Conservation (phyloP, 257 asterid species). For the Fraxinus anomala region DNA sequence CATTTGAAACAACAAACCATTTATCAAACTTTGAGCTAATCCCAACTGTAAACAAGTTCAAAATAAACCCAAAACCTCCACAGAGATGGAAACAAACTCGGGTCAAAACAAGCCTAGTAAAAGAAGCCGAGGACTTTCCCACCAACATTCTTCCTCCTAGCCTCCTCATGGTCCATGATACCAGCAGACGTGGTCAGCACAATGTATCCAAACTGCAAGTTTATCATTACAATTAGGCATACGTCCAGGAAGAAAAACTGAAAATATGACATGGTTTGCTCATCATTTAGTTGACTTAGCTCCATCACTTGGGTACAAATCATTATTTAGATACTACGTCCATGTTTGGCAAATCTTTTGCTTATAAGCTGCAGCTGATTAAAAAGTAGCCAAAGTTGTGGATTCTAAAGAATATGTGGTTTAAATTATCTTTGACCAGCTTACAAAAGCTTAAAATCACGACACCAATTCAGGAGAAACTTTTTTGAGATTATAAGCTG, state of each 20-base stretch:
- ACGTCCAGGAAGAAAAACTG: not conserved
- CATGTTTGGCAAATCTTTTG: not conserved
- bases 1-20: not conserved
- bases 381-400: too few relatives aligned
- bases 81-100: not conserved
- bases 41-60: not conserved
- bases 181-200: conserved; percentile 42
- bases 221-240: not conserved
- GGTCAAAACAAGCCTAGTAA: conserved; percentile 17
- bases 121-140: conserved; percentile 42
- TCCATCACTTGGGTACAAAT: not conserved
- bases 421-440: too few relatives aligned
- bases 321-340: not conserved
- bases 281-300: not conserved
- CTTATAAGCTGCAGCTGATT: too few relatives aligned
- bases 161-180: conserved; percentile 43
- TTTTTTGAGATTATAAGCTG: too few relatives aligned
- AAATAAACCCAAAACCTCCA: not conserved
- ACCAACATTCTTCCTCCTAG: conserved; percentile 37
- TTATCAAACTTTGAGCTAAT: conserved; percentile 2
- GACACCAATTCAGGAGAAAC: too few relatives aligned
- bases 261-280: not conserved
- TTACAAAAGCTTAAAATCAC: too few relatives aligned
- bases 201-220: conserved; percentile 35
- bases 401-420: too few relatives aligned